These are phyloP conservation scores for Curvularia spicifera DNA, from an alignment of 2,329 filamentous ascomycete genomes.

Conservation along the genomic window DNA sequence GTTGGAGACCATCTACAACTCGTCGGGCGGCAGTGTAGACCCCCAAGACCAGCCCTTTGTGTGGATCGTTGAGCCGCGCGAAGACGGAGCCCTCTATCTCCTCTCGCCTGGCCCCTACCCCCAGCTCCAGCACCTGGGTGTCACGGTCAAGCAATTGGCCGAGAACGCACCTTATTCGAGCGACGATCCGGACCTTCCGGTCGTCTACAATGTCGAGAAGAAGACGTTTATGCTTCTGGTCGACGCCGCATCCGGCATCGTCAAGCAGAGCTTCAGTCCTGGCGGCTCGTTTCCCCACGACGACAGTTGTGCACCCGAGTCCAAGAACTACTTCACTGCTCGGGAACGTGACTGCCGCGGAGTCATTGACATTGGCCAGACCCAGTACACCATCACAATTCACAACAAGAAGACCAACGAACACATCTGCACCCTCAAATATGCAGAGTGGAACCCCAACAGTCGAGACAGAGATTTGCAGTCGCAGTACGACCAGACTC, in stretches of 20 bases:
- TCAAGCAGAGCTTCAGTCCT: slow-evolving; percentile 84
- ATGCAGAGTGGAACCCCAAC: slow-evolving; percentile 94
- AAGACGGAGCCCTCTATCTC: slow-evolving; percentile 85
- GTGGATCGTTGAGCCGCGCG: slow-evolving; percentile 93
- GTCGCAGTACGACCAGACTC: slow-evolving; percentile 77
- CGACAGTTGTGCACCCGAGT: slow-evolving; percentile 74
- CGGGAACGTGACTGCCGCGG: slow-evolving; percentile 71
- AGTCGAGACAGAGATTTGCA: slow-evolving; percentile 87
- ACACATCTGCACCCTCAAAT: slow-evolving; percentile 85
- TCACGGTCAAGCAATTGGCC: slow-evolving; percentile 86
- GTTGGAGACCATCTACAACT: slow-evolving; percentile 84
- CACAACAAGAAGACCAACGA: slow-evolving; percentile 75
- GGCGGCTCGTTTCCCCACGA: slow-evolving; percentile 71
- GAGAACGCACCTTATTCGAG: slow-evolving; percentile 79
- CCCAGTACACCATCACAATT: slow-evolving; percentile 89
- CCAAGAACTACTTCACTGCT: slow-evolving; percentile 60
- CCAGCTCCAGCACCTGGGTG: slow-evolving; percentile 69
- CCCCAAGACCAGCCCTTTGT: slow-evolving; percentile 78
- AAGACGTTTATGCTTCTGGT: slow-evolving; percentile 88
- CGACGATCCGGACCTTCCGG: slow-evolving; percentile 67
- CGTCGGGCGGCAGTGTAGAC: slow-evolving; percentile 48
- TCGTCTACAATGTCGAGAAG: slow-evolving; percentile 91
- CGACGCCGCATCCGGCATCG: slow-evolving; percentile 81
- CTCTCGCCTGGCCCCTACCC: slow-evolving; percentile 72
- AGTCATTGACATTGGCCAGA: slow-evolving; percentile 79